Base-by-base conservation (phyloP, 352 stramenopile genomes). In the Phytophthora macrochlamydospora region DNA sequence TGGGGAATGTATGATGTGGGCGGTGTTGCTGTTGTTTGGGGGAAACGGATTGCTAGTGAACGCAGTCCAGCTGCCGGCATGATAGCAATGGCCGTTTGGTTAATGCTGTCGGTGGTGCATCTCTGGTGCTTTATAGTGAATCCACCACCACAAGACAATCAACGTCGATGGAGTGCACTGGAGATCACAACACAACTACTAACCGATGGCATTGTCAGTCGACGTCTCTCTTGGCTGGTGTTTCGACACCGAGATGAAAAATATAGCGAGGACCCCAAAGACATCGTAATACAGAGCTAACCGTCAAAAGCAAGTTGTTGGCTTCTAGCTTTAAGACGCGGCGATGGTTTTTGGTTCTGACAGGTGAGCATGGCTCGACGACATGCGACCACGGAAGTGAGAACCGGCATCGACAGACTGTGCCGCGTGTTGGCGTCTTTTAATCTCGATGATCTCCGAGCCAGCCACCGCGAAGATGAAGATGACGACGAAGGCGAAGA, bases 51-150 rank as follows among this genome's bases (percentile, higher is more conserved):
- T 72, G 28, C 2, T 68, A 3, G 33, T 9, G 13, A 46, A 40
- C 51, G 52, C 56, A 67, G 46, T 12, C 8, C 40, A 11, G 18
- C 11, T 49, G 65, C 59, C 44, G 32, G n/a, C 8, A 51, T 40
- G 6, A 48, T 52, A 1, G 58, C 65, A 4, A 12, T 68, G 12
- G 24, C 12, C 2, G 62, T 44, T 35, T 68, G 58, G 58, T 4
- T 67, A 24, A 24, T 67, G 12, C 24, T 72, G 2, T 33, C 40
- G n/a, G 9, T 37, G 8, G 24, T 68, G 14, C 65, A 72, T 29
- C 8, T 29, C 7, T 68, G 48, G 46, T 49, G 48, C 29, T 2
- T 72, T 32, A 11, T n/a, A 33, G 24, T 38, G 8, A 11, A 38
- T 18, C 46, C 7, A 38, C 24, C 30, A 6, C 30, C 14, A 14